Evolutionary conservation across 352 stramenopile species (phyloP).

Genomic region (Blastocystis sp.): DNA sequence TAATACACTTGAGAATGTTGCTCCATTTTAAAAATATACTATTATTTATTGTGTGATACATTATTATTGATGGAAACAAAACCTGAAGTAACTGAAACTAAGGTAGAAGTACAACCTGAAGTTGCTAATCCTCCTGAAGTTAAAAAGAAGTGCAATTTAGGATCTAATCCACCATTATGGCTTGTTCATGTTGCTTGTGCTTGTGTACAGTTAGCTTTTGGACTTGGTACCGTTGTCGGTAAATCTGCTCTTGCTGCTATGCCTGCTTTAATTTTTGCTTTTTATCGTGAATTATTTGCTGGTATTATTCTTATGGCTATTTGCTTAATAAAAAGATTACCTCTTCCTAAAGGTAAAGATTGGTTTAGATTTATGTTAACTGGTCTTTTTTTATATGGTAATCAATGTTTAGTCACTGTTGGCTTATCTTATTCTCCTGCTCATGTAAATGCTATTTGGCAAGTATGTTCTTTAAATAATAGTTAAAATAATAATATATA

Average conservation of each 20-base stretch:
- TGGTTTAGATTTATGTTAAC: background rate
- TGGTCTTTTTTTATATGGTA: constrained; percentile 24
- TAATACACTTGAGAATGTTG: too few relatives aligned
- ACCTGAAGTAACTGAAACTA: too few relatives aligned
- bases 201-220: constrained; percentile 11
- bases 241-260: constrained; percentile 17
- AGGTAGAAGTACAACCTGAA: too few relatives aligned
- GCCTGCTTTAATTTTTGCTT: constrained; percentile 30
- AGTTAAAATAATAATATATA: too few relatives aligned
- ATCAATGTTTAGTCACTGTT: constrained; percentile 17
- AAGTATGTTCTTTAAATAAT: background rate
- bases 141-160: too few relatives aligned
- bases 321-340: background rate
- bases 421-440: constrained; percentile 17
- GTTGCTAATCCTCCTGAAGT: too few relatives aligned
- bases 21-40: too few relatives aligned
- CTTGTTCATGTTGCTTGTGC: background rate
- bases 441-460: constrained; percentile 21
- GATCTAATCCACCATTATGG: constrained; percentile 2
- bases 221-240: constrained; percentile 16
- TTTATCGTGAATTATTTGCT: constrained; percentile 30
- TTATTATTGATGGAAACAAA: too few relatives aligned
- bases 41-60: too few relatives aligned
- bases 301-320: constrained; percentile 21
- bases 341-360: background rate